Conservation (phyloP, 2,329 filamentous ascomycete genomes). For the Tolypocladium amazonense region DNA sequence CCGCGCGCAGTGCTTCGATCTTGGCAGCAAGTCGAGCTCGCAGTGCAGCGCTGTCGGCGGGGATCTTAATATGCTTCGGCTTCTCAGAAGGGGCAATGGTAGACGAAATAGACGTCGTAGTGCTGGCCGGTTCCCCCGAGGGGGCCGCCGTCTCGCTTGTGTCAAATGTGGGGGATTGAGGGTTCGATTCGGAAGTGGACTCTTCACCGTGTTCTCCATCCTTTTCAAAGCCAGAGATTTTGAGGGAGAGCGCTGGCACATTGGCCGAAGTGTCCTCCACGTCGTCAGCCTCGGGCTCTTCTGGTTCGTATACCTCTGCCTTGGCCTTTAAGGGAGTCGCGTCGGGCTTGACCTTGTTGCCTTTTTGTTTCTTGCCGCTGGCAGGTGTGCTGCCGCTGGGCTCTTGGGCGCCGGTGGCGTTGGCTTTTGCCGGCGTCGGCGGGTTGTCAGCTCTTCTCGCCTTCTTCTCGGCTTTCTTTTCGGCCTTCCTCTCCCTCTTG, state of each 20-base stretch:
- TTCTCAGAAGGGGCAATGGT: constrained; percentile 48
- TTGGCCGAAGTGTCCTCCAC: constrained; percentile 1
- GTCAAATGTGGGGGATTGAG: constrained; percentile 46
- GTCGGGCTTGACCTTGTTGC: constrained; percentile 9
- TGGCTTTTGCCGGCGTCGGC: constrained; percentile 8
- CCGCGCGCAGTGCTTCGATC: constrained; percentile 75
- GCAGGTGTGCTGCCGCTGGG: constrained; percentile 8
- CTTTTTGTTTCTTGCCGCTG: constrained; percentile 16
- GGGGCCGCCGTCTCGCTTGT: constrained; percentile 29
- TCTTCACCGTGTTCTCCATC: constrained; percentile 33
- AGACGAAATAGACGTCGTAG: constrained; percentile 60
- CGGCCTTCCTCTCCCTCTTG: constrained; percentile 33
- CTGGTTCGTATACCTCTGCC: background rate
- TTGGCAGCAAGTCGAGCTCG: constrained; percentile 70
- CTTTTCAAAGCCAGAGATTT: constrained; percentile 18
- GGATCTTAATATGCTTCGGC: constrained; percentile 56
- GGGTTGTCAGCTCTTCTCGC: constrained; percentile 16
- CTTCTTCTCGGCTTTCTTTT: constrained; percentile 17
- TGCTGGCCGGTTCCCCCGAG: constrained; percentile 38
- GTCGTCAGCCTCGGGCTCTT: constrained; percentile 3
- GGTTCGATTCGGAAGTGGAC: constrained; percentile 42
- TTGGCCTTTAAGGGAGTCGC: constrained; percentile 8
- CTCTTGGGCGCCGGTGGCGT: constrained; percentile 4
- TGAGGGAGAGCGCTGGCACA: constrained; percentile 8
- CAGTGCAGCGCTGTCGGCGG: constrained; percentile 62